These are phyloP conservation scores for Amphirosellinia nigrospora DNA, from an alignment of 495 filamentous ascomycete genomes.

Conservation along the genomic window DNA sequence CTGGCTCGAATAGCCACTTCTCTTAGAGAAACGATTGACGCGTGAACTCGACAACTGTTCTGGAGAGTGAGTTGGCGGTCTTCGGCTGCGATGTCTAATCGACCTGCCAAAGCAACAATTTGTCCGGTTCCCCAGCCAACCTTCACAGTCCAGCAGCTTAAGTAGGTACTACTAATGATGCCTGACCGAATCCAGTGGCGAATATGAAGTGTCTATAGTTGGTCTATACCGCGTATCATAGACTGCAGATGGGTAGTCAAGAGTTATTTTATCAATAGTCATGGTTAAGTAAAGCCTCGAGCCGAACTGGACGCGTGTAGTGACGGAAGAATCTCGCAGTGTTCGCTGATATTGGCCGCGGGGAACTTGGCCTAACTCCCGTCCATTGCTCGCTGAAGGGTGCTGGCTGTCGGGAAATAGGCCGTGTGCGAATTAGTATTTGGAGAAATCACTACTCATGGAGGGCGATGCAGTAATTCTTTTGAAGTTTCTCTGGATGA, in stretches of 20 bases:
- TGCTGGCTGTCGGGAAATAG: too few relatives aligned
- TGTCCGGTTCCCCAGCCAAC: background rate
- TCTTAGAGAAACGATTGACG: constrained; percentile 1
- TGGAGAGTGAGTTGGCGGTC: background rate
- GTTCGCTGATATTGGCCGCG: background rate
- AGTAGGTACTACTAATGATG: background rate
- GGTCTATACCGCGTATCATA: constrained; percentile 43
- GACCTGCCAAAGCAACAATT: background rate
- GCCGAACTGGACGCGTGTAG: background rate
- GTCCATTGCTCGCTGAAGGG: too few relatives aligned
- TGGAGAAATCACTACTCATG: too few relatives aligned
- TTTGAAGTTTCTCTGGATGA: too few relatives aligned
- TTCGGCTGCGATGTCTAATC: background rate
- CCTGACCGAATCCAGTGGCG: background rate
- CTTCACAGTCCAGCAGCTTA: background rate
- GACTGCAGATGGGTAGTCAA: constrained; percentile 37
- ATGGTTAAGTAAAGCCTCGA: background rate
- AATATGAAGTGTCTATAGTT: constrained; percentile 18
- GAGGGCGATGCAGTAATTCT: too few relatives aligned
- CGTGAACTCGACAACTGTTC: background rate
- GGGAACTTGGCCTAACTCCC: too few relatives aligned
- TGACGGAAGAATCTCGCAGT: background rate
- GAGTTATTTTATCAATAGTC: constrained; percentile 30
- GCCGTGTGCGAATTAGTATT: too few relatives aligned
- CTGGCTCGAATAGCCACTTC: constrained; percentile 1